Percentiles rank a stretch among this genome's conserved stretches.
These are phyloP conservation scores for Oldenlandia corymbosa DNA, from an alignment of 257 asterid species.

Conservation along the genomic window DNA sequence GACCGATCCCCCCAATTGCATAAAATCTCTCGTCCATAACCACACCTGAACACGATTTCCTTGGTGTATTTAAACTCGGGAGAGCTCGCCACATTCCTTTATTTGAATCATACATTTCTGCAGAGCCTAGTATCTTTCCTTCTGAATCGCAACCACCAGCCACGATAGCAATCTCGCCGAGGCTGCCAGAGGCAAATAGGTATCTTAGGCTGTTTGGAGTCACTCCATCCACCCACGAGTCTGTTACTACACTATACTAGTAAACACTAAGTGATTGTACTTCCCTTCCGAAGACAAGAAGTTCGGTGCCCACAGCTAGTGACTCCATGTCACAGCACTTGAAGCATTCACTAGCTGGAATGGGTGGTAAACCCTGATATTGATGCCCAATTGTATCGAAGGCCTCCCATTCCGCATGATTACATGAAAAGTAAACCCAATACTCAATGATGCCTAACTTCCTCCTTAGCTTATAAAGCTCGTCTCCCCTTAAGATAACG, in stretches of 20 bases:
- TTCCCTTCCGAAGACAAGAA: constrained; percentile 38
- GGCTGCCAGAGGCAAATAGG: constrained; percentile 75
- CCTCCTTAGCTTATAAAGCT: constrained; percentile 31
- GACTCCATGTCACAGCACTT: constrained; percentile 39
- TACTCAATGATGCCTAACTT: constrained; percentile 26
- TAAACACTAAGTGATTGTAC: constrained; percentile 22
- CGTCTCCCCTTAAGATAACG: constrained; percentile 30
- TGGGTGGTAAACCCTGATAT: constrained; percentile 33
- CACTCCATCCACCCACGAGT: constrained; percentile 30
- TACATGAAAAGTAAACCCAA: constrained; percentile 41
- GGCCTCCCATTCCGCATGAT: constrained; percentile 37
- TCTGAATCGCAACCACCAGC: constrained; percentile 77
- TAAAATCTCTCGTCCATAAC: constrained; percentile 77
- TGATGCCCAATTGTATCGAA: constrained; percentile 32
- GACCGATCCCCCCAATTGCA: constrained; percentile 72
- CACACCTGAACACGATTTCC: constrained; percentile 78
- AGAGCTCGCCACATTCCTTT: constrained; percentile 50
- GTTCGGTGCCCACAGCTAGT: constrained; percentile 41
- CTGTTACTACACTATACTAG: constrained; percentile 30
- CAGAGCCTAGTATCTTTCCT: constrained; percentile 56
- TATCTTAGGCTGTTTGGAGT: constrained; percentile 29
- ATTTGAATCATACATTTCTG: constrained; percentile 62
- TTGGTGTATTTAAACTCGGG: constrained; percentile 61
- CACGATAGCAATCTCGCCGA: constrained; percentile 63
- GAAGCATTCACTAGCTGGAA: constrained; percentile 32